Evolutionary conservation across 2,329 filamentous ascomycete species (phyloP), one percentile per base, ranked within the genome.

Genomic region (Clarireedia homoeocarpa): DNA sequence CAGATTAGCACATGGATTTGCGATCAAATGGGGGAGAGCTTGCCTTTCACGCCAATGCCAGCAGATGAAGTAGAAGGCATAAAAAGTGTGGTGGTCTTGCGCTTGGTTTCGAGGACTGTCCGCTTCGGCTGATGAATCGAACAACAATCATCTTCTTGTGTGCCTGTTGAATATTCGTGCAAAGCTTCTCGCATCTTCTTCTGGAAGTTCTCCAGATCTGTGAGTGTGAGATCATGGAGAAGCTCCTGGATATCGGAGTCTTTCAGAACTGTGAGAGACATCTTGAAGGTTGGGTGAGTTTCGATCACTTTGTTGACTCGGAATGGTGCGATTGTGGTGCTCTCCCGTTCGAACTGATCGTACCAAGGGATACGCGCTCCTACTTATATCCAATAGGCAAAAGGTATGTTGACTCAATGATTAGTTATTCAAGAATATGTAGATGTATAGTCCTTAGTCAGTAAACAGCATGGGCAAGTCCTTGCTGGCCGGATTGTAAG

Each of bases 11-110:
- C 50, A 51, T 47, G 51, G 46, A 54, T 49, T 38, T n/a, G 20
- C 26, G 34, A 9, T 42, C 14, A 23, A 24, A 44, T n/a, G 26
- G 27, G 27, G 38, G 9, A 44, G 2, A 14, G 58, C 67, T 59
- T 61, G 79, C 81, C 81, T 74, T 91, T 91, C 64, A 89, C 79
- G 3, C 82, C 85, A 60, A 88, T 84, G 27, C 81, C 82, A 5
- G 73, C 69, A 0, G 80, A 79, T 57, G 83, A 83, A 24, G 78
- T 82, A 1, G 85, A 85, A 0, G 87, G 87, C 84, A 90, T 89
- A 67, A 89, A 90, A 23, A 90, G 72, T 2, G 84, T 88, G 17
- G 81, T 85, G 30, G 77, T 74, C 42, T 76, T 76, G 15, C 77
- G 79, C 0, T 68, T 69, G 26, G 77, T 78, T 42, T 75, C 68